Base-by-base conservation (phyloP, 106 monocot species). In the Vanilla planifolia region DNA sequence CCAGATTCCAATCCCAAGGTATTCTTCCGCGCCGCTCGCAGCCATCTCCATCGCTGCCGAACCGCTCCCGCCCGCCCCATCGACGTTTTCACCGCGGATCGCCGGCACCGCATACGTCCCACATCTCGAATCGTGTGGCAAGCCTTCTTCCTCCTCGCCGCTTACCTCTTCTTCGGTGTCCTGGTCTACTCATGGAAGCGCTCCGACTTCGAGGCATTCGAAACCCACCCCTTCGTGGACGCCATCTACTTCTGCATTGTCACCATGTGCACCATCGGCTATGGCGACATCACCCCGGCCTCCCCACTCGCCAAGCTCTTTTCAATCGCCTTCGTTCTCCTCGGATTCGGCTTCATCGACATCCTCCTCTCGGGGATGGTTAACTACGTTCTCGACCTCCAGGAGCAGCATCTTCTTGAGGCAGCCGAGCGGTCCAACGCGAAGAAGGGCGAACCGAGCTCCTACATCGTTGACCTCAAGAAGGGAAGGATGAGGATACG, bases 231-330 rank as follows among this genome's bases (percentile, higher is more conserved):
- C 3, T 56, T 92, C 26, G 80, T 80, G 46, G 92, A 92, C 61
- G 87, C 87, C 29, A 69, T 92, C 35, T 92, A 92, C 73, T 92
- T 92, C 80, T 92, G 88, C 51, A 88, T 93, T 35, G 93, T 93
- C 26, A 89, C 93, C 51, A 88, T 89, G 88, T 93, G 88, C 67
- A 93, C 93, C 32, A 93, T 93, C 48, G 93, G 93, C 8, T 93
- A 93, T 57, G 93, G 93, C 3, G 93, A 93, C 69, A 93, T 93
- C 70, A 93, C 88, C 21, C 93, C 93, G 0, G n/a, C 60, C 35
- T 89, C 88, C 14, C 47, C 84, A 14, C 14, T 51, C 6, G 68
- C 88, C 42, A 93, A 93, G 76, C 43, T 89, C 52, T 93, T 93
- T 79, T 88, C 93, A 20, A 79, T 93, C 59, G 66, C 73, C 30